Conservation (phyloP, 192 early-diverging fungal genomes). For the Lunasporangiospora selenospora region DNA sequence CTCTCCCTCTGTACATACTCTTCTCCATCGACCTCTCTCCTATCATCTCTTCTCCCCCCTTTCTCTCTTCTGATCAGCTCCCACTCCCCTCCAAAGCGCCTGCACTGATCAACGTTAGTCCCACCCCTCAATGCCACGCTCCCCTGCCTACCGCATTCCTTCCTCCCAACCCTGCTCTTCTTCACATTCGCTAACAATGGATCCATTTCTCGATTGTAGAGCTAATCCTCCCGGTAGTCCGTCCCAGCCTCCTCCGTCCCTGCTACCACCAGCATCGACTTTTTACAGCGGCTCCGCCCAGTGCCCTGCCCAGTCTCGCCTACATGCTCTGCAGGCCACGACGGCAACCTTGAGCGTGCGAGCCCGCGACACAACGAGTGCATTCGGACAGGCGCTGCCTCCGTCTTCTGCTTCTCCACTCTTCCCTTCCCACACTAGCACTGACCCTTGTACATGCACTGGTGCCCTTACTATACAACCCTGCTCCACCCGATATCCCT, state of each 20-base stretch:
- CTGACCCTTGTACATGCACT: no score
- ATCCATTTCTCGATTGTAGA: background rate
- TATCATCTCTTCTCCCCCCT: background rate
- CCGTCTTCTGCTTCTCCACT: background rate
- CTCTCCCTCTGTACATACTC: background rate
- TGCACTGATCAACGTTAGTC: no score
- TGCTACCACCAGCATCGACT: background rate
- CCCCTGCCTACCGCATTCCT: no score
- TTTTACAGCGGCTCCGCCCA: background rate
- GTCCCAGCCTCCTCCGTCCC: background rate
- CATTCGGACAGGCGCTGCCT: background rate
- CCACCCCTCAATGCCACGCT: no score
- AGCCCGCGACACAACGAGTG: slow-evolving; percentile 11
- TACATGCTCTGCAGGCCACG: background rate
- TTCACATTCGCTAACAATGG: no score
- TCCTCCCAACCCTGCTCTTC: no score
- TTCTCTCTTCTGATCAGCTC: background rate
- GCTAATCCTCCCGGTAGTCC: background rate
- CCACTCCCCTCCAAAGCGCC: no score
- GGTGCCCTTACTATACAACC: no score
- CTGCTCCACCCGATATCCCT: no score
- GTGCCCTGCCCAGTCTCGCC: background rate
- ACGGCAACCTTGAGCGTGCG: slow-evolving; percentile 9
- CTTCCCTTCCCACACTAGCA: background rate
- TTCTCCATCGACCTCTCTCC: background rate